Evolutionary conservation across 805 yeast species (phyloP).

Genomic region (Schizosaccharomyces japonicus): DNA sequence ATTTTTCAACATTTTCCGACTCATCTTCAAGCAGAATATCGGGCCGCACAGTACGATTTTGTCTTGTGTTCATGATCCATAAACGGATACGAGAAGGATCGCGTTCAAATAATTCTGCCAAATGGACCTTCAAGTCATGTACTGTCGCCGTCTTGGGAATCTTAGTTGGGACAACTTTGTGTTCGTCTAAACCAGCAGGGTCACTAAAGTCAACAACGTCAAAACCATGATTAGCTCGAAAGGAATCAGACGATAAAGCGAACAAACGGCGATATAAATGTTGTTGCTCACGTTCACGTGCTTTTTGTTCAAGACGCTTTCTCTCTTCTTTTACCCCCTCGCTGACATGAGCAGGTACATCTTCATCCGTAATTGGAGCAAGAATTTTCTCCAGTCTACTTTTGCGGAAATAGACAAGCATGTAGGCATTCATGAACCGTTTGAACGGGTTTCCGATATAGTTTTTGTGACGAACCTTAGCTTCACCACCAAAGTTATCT

Average conservation of each 20-base stretch:
- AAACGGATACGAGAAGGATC: conserved; percentile 23
- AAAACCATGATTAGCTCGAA: conserved; percentile 41
- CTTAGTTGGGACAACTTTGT: conserved; percentile 18
- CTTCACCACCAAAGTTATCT: conserved; percentile 72
- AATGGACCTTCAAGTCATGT: conserved; percentile 25
- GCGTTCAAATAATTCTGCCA: conserved; percentile 24
- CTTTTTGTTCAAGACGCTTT: conserved; percentile 28
- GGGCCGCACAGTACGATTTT: conserved; percentile 48
- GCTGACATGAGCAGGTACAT: conserved; percentile 46
- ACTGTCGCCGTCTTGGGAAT: conserved; percentile 34
- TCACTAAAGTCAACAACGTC: conserved; percentile 31
- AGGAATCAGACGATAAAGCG: conserved; percentile 30
- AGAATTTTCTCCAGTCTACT: conserved; percentile 32
- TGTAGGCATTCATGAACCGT: conserved; percentile 83
- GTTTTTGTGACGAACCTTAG: conserved; percentile 24
- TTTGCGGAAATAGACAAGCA: conserved; percentile 78
- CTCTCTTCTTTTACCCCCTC: conserved; percentile 39
- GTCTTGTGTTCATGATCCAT: conserved; percentile 42
- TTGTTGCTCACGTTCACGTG: conserved; percentile 47
- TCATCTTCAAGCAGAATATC: conserved; percentile 19
- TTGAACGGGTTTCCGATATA: conserved; percentile 43
- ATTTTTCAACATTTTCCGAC: conserved; percentile 3
- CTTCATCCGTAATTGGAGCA: conserved; percentile 29
- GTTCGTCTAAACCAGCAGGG: conserved; percentile 17
- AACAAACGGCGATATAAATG: conserved; percentile 36